These are phyloP conservation scores for Penicillium sp. DNA, from an alignment of 2,329 filamentous ascomycete genomes.

Conservation along the genomic window DNA sequence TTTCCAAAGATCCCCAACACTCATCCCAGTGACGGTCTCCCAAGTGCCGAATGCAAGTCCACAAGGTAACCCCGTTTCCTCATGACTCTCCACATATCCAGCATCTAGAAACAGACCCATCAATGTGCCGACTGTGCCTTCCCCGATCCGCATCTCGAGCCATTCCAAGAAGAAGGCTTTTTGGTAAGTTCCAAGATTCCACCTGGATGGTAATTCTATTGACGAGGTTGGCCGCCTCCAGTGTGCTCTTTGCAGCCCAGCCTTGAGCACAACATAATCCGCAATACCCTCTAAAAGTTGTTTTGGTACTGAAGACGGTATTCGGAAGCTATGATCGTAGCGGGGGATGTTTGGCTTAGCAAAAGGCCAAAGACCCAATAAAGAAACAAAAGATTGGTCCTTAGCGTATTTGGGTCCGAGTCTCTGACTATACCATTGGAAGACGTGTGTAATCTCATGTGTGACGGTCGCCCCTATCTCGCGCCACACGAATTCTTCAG, in stretches of 20 bases:
- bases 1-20: not conserved
- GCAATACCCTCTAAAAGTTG: not conserved
- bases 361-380: not conserved
- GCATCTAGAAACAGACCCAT: not conserved
- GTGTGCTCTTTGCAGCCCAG: not conserved
- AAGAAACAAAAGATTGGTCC: not conserved
- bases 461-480: not conserved
- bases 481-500: not conserved
- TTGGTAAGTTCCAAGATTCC: not conserved
- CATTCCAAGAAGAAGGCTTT: conserved; percentile 1
- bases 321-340: not conserved
- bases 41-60: not conserved
- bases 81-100: not conserved
- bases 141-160: not conserved
- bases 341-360: not conserved
- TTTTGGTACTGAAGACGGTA: not conserved
- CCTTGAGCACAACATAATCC: not conserved
- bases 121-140: not conserved
- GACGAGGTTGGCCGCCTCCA: not conserved
- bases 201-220: not conserved
- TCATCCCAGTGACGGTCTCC: not conserved
- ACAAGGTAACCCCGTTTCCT: not conserved
- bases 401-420: not conserved
- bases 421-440: not conserved
- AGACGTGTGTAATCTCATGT: not conserved